Evolutionary conservation across 768 basidiomycete species (phyloP).

Genomic region (Leccinum olivaceopallidum): DNA sequence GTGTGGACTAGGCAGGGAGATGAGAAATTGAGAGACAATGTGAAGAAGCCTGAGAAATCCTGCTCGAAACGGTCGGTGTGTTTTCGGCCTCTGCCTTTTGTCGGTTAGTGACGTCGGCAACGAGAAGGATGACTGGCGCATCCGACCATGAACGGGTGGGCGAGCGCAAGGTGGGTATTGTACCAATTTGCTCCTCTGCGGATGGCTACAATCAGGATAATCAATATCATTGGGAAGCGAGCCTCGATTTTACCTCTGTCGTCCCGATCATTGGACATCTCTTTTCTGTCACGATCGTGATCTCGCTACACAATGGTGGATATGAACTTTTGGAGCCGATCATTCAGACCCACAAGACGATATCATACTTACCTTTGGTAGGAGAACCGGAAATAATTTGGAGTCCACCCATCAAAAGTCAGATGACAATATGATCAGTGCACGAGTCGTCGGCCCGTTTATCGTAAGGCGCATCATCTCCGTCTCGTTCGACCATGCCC

Average conservation of each 20-base stretch:
- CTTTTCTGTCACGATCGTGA: constrained; percentile 72
- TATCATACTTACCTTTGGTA: background rate
- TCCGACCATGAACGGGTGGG: constrained; percentile 52
- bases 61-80: constrained; percentile 65
- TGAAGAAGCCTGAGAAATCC: constrained; percentile 1
- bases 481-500: background rate
- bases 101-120: constrained; percentile 86
- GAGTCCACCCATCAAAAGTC: background rate
- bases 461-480: constrained; percentile 1
- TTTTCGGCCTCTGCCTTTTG: constrained; percentile 69
- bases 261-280: constrained; percentile 91
- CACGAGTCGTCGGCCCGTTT: background rate
- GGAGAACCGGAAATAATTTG: background rate
- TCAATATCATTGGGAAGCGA: background rate
- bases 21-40: background rate
- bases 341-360: background rate
- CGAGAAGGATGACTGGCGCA: constrained; percentile 70
- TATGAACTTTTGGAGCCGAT: background rate
- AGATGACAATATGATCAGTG: constrained; percentile 1
- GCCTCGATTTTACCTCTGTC: constrained; percentile 65
- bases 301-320: constrained; percentile 53
- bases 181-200: constrained; percentile 90
- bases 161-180: constrained; percentile 62
- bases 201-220: constrained; percentile 58
- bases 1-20: constrained; percentile 51